Evolutionary conservation across 371 early-diverging fungal species (phyloP).

Genomic region (Mucor indicus): DNA sequence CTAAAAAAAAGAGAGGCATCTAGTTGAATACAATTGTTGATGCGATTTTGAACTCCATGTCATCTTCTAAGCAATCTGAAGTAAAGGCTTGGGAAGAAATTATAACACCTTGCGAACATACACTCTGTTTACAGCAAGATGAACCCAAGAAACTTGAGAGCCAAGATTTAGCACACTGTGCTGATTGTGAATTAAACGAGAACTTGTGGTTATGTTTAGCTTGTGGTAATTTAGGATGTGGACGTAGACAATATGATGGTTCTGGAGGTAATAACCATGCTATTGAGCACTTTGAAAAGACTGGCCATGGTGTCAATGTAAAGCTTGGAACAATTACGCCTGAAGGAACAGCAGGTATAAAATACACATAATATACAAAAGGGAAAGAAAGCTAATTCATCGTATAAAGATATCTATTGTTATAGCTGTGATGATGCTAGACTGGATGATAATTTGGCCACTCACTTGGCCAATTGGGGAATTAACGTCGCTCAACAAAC

Average conservation of each 20-base stretch:
- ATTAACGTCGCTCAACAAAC: constrained; percentile 79
- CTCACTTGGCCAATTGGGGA: constrained; percentile 84
- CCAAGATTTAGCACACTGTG: constrained; percentile 73
- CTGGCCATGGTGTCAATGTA: constrained; percentile 82
- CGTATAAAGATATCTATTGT: constrained; percentile 81
- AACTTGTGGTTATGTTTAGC: constrained; percentile 82
- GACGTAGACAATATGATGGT: constrained; percentile 93
- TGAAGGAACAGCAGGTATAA: constrained; percentile 90
- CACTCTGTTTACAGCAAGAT: constrained; percentile 66
- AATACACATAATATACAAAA: background rate
- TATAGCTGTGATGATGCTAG: constrained; percentile 87
- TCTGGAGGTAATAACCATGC: constrained; percentile 99
- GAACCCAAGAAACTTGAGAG: constrained; percentile 46
- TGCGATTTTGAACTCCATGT: constrained; percentile 70
- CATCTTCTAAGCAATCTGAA: constrained; percentile 83
- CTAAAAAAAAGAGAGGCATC: background rate
- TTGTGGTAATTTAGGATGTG: constrained; percentile 81
- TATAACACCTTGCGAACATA: constrained; percentile 80
- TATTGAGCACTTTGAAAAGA: constrained; percentile 80
- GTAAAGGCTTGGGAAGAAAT: constrained; percentile 93
- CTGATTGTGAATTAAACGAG: constrained; percentile 83
- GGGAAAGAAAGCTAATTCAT: background rate
- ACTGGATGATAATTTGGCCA: constrained; percentile 74
- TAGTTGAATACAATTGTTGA: constrained; percentile 61
- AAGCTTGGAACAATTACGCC: constrained; percentile 97